A percentile compares a stretch with the other conserved stretches of the same genome.
phyloP scores from a whole-genome alignment of 2,329 filamentous ascomycete species.

The Sclerotinia minor region DNA sequence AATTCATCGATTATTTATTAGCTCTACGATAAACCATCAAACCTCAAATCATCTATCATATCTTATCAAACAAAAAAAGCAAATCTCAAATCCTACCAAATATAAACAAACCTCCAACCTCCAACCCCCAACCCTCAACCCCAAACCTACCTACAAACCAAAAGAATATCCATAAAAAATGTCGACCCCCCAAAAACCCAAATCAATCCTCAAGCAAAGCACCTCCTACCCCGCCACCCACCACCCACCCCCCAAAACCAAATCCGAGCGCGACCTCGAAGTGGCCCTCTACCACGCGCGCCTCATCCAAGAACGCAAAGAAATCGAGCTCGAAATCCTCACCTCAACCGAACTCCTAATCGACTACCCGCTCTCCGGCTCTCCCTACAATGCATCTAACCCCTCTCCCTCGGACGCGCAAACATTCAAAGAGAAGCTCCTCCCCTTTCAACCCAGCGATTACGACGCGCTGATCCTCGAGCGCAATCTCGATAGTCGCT shows the following conservation, averaged over 20 bases:
- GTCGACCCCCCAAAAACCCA: constrained; percentile 41
- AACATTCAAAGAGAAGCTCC: constrained; percentile 65
- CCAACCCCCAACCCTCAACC: background rate
- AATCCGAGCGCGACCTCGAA: constrained; percentile 53
- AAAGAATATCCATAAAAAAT: constrained; percentile 28
- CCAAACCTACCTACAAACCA: background rate
- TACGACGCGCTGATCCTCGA: constrained; percentile 88
- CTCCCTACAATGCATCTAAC: constrained; percentile 50
- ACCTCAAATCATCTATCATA: background rate
- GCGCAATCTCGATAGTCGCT: constrained; percentile 78
- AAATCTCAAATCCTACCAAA: background rate
- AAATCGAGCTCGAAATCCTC: constrained; percentile 73
- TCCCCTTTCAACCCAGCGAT: constrained; percentile 79
- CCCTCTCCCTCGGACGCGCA: constrained; percentile 61
- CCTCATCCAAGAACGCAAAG: constrained; percentile 79
- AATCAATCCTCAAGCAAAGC: constrained; percentile 63
- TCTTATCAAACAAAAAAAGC: constrained; percentile 3
- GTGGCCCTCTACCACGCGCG: constrained; percentile 80
- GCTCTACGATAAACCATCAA: background rate
- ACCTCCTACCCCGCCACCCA: constrained; percentile 42
- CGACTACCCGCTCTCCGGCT: constrained; percentile 43
- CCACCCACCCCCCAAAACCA: constrained; percentile 45
- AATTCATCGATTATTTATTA: background rate
- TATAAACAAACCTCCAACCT: background rate
- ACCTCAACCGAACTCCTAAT: constrained; percentile 63